These are phyloP conservation scores for Septoria petroselini DNA, from an alignment of 2,329 filamentous ascomycete genomes.

Conservation along the genomic window DNA sequence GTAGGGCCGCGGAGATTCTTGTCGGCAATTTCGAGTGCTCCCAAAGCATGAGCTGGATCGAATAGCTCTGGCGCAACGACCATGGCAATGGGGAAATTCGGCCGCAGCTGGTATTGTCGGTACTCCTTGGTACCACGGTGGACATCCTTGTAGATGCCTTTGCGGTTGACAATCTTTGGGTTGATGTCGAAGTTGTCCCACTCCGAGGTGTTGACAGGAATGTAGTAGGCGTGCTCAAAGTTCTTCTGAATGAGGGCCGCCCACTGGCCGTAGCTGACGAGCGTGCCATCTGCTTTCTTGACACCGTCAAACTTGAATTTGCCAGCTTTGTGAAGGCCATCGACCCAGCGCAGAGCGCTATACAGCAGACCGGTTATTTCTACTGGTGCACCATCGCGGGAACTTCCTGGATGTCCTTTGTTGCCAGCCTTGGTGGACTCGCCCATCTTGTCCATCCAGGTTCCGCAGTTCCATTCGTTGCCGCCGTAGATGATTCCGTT, in stretches of 20 bases:
- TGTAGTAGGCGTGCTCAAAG: constrained; percentile 90
- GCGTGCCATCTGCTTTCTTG: constrained; percentile 46
- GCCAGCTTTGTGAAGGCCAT: constrained; percentile 62
- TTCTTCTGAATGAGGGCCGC: constrained; percentile 73
- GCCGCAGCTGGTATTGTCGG: constrained; percentile 92
- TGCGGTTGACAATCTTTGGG: constrained; percentile 73
- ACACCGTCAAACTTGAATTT: constrained; percentile 73
- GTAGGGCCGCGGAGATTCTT: constrained; percentile 75
- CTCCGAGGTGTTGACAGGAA: constrained; percentile 67
- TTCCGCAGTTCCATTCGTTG: constrained; percentile 91
- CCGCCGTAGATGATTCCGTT: constrained; percentile 91
- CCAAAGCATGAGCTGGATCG: constrained; percentile 70
- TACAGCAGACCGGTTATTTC: constrained; percentile 94
- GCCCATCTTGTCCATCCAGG: constrained; percentile 99
- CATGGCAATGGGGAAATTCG: constrained; percentile 96
- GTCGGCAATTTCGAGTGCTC: constrained; percentile 77
- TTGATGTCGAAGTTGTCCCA: constrained; percentile 80
- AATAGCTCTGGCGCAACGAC: constrained; percentile 87
- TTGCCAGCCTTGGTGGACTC: constrained; percentile 86
- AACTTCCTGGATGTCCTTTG: constrained; percentile 93
- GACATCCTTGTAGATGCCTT: constrained; percentile 96
- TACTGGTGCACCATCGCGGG: constrained; percentile 88
- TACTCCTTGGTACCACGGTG: constrained; percentile 93
- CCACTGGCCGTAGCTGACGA: constrained; percentile 74
- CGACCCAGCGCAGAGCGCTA: constrained; percentile 80